Evolutionary conservation across 495 filamentous ascomycete species (phyloP), one percentile per base, ranked within the genome.

Genomic region (Rhizodiscina lignyota): DNA sequence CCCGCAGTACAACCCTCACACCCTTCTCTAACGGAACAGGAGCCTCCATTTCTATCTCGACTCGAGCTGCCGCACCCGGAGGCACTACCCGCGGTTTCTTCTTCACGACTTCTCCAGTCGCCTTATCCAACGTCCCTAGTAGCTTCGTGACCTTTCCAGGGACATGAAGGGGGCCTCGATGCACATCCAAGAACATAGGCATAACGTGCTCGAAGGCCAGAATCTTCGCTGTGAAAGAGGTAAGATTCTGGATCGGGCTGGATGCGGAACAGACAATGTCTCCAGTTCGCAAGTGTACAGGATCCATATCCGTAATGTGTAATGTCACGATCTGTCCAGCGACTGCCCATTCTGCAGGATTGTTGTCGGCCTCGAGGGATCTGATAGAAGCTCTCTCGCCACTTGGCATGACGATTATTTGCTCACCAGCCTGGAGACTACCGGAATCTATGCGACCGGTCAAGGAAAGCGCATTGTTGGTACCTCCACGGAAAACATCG

Each of bases 391-490:
- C 83, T 26, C 68, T 82, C 50, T 93, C 81, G 3, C 68, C 69
- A 32, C 76, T 77, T 0, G 89, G 89, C 61, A 86, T 79, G 5
- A 75, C 66, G 11, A 89, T 51, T 11, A 97, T 59, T 1, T 66
- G 66, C 48, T 94, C 89, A 24, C 86, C 91, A 18, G 73, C 61
- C 51, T 97, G 89, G 10, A 94, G 40, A 22, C 65, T 78, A 3
- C 89, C 89, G 4, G 83, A 61, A 30, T 92, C 83, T 28, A 97
- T 72, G 33, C 89, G 80, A 2, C 89, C 91, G 1, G 80, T 78
- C 37, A 96, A 66, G 1, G 79, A 81, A 43, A 71, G 10, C 13
- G 6, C 8, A 13, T 13, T 27, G 24, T 27, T 68, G 17, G 77
- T 66, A 19, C 72, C 70, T 15, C 83, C 82, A 35, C 79, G 75